Base-by-base conservation (phyloP, 306 rosid species). In the Vigna unguiculata region DNA sequence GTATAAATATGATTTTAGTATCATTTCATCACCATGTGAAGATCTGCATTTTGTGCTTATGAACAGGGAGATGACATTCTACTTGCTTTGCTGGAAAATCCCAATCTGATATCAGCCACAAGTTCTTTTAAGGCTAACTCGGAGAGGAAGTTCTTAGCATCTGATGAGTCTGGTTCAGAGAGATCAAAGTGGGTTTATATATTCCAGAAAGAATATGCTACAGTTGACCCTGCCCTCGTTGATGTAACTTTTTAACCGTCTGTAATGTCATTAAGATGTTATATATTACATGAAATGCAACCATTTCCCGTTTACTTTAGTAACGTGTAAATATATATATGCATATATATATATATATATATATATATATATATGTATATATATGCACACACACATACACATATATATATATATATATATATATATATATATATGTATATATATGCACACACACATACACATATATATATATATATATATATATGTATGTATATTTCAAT, bases 181-280 rank as follows among this genome's bases (percentile, higher is more conserved):
- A 70, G 78, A 59, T 52, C 87, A 22, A 94, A 84, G 86, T 86
- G 84, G 91, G 90, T 94, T 61, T 94, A 92, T 73, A 46, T 90
- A 43, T 94, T 92, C 87, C 98, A 94, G 81, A 84, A 83, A 74
- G 98, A 94, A 88, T 90, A 86, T 83, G 98, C 92, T 60, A 92
- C 90, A 9, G 97, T 89, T 21, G 87, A 90, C 71, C 96, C 93
- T n/a, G 83, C 88, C 22, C 34, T 67, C 0, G 97, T 92, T 5
- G 69, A 90, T 83, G 98, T 94, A 82, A 41, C 11, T 45, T 69
- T 40, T 46, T 22, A 11, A 25, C 30, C 64, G 9, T 64, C 38
- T 72, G 13, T 7, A 46, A 40, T 63, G 77, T 69, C 48, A n/a
- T 53, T 5, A n/a, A 34, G 63, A 61, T 47, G 28, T 15, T 51